phyloP scores from a whole-genome alignment of 2,329 filamentous ascomycete species.

The Xylariaceae sp. region DNA sequence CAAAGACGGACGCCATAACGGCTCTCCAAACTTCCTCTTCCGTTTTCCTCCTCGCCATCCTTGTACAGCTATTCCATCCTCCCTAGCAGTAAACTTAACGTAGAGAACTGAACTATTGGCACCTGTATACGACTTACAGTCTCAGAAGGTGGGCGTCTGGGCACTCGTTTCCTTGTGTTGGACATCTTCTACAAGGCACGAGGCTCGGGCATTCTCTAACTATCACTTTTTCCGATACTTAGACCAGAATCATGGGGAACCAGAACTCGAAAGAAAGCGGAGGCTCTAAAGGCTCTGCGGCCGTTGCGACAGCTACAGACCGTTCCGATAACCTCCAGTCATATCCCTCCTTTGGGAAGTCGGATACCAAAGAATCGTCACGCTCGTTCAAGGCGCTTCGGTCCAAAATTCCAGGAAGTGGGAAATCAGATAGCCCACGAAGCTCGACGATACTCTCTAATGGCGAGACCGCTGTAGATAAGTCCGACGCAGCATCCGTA shows the following conservation, averaged over 20 bases:
- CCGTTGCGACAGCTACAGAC: conserved; percentile 34
- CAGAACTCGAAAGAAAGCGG: conserved; percentile 69
- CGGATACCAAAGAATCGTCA: conserved; percentile 90
- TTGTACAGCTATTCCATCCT: conserved; percentile 59
- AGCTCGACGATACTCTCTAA: conserved; percentile 72
- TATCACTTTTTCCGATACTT: conserved; percentile 1
- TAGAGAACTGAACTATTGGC: conserved; percentile 18
- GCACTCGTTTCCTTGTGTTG: conserved; percentile 31
- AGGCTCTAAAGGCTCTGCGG: conserved; percentile 57
- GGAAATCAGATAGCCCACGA: conserved; percentile 80
- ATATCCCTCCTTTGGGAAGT: conserved; percentile 89
- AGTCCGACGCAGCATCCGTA: conserved; percentile 75
- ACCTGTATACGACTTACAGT: conserved; percentile 12
- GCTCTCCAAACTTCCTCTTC: conserved; percentile 52
- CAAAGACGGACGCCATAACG: conserved; percentile 58
- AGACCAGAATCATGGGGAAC: conserved; percentile 69
- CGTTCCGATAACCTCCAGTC: conserved; percentile 71
- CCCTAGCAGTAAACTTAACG: conserved; percentile 49
- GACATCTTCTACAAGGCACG: conserved; percentile 24
- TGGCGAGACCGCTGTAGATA: conserved; percentile 64
- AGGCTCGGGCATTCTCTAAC: conserved; percentile 18
- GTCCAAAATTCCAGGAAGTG: conserved; percentile 83
- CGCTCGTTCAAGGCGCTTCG: conserved; percentile 84
- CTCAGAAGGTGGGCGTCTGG: conserved; percentile 35
- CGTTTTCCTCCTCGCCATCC: conserved; percentile 53